Evolutionary conservation across 805 yeast species (phyloP), one percentile per base, ranked within the genome.

Genomic region (Metschnikowia shivogae): DNA sequence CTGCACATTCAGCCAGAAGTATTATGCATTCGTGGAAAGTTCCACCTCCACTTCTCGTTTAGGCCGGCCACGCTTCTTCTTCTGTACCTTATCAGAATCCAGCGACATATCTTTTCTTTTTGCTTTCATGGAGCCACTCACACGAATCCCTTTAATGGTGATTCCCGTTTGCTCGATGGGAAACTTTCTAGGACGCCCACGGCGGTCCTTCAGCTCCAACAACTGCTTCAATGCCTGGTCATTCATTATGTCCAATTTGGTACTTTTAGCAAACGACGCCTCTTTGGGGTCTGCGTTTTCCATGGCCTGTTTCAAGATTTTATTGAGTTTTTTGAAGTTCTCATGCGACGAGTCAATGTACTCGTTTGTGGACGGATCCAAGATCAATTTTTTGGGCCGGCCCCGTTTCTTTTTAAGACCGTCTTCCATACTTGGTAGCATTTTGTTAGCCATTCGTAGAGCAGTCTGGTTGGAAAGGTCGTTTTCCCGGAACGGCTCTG

Each of bases 181-280:
- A 44, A 70, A 70, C 53, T 76, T 76, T 51, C 79, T 62, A 2
- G 80, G 80, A 50, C 81, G 62, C 11, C 81, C 81, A 34, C 79
- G 46, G 59, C 68, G 63, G 60, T 73, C 70, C 55, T 76, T 70
- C 55, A 60, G 69, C 42, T 60, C 58, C 24, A 71, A 54, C 28
- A 70, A 58, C 45, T 65, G 62, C 48, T 66, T 42, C 44, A 49
- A 32, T 35, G 50, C 49, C 45, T 43, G 40, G 28, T 45, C 49
- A 26, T 52, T 37, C 42, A 45, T 31, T 13, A 43, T 34, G 34
- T 42, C 46, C 34, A 53, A 32, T 17, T 39, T 49, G 32, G 46
- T 41, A n/a, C 13, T 31, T 11, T 39, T 39, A 9, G 11, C 28
- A 12, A 31, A 39, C 10, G 30, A 26, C 8, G 42, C 6, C 10